A percentile compares a stretch with the other conserved stretches of the same genome.
These are phyloP conservation scores for Anthracocystis panici-leucophaei DNA, from an alignment of 1,284 basidiomycete species.

Conservation along the genomic window DNA sequence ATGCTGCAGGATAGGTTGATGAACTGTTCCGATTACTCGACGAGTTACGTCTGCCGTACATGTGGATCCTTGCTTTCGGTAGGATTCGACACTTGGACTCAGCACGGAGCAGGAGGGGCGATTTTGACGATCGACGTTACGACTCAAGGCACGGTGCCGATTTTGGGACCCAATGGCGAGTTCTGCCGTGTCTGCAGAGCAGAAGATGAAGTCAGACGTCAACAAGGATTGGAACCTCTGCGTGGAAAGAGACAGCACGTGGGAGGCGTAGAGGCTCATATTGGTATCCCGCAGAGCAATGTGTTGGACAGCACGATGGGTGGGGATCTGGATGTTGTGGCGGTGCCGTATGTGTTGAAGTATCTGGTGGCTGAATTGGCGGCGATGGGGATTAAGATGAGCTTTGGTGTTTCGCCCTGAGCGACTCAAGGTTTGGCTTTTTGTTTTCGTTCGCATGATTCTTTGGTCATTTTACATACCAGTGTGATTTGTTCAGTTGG, in stretches of 20 bases:
- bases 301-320: conserved; percentile 51
- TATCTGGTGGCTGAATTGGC: conserved; percentile 74
- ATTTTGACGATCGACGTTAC: conserved; percentile 46
- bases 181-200: conserved; percentile 66
- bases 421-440: background rate
- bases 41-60: conserved; percentile 95
- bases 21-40: conserved; percentile 99
- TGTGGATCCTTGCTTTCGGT: conserved; percentile 96
- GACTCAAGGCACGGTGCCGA: conserved; percentile 28
- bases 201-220: conserved; percentile 44
- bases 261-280: conserved; percentile 44
- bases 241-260: conserved; percentile 39
- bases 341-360: conserved; percentile 85
- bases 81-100: conserved; percentile 70
- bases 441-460: background rate
- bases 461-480: background rate
- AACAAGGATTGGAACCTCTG: conserved; percentile 42
- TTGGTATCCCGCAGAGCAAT: conserved; percentile 46
- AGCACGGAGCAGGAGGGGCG: conserved; percentile 18
- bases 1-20: conserved; percentile 96
- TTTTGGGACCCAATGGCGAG: conserved; percentile 65
- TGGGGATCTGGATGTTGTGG: conserved; percentile 71
- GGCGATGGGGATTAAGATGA: conserved; percentile 74
- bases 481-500: too few relatives aligned
- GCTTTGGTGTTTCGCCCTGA: conserved; percentile 55